phyloP scores from a whole-genome alignment of 306 rosid genomes.

The Rosa lucieae region DNA sequence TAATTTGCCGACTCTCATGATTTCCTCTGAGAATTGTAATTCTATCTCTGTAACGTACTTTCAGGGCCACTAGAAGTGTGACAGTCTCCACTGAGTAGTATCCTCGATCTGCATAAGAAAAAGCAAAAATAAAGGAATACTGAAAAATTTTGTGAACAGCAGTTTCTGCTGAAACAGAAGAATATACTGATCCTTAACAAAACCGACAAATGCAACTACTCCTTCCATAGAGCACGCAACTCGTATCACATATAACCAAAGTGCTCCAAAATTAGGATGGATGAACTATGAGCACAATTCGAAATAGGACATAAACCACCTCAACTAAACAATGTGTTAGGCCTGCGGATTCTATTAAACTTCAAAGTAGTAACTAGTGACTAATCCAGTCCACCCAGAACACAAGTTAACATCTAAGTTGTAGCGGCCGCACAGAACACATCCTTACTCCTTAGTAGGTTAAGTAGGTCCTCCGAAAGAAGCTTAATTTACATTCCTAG shows the following conservation, averaged over 20 bases:
- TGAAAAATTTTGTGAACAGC: neutral
- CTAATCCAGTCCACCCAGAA: neutral
- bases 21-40: constrained; percentile 97
- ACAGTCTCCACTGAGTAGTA: constrained; percentile 96
- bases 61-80: constrained; percentile 89
- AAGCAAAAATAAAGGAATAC: neutral
- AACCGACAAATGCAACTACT: neutral
- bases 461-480: neutral
- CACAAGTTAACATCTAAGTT: neutral
- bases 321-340: neutral
- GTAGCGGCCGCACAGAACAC: neutral
- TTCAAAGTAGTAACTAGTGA: neutral
- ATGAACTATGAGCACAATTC: neutral
- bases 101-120: constrained; percentile 43
- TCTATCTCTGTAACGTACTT: constrained; percentile 98
- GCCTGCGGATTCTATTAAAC: neutral
- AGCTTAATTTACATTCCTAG: neutral
- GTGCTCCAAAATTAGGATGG: neutral
- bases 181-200: neutral
- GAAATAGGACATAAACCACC: neutral
- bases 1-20: constrained; percentile 96
- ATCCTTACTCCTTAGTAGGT: too few species aligned
- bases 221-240: neutral
- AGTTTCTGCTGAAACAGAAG: neutral
- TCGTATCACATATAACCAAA: neutral